Evolutionary conservation across 495 filamentous ascomycete species (phyloP).

Genomic region (Podospora pseudopauciseta): DNA sequence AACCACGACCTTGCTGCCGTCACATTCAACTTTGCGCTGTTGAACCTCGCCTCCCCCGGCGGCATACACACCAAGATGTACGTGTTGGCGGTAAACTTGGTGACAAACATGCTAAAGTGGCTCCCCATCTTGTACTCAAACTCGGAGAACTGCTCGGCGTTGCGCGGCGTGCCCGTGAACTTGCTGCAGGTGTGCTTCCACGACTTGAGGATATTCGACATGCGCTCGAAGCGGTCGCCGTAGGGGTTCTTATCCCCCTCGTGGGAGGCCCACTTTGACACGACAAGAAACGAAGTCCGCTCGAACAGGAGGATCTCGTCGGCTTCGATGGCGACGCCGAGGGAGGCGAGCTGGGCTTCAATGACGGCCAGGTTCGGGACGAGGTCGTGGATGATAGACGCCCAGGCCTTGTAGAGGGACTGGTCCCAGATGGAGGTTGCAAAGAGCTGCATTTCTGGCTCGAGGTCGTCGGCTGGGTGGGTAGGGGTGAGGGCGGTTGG

Average conservation of each 20-base stretch:
- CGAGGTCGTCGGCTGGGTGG: slow-evolving; percentile 34
- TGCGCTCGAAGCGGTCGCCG: slow-evolving; percentile 87
- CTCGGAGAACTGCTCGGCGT: slow-evolving; percentile 53
- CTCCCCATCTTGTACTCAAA: slow-evolving; percentile 53
- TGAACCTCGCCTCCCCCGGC: slow-evolving; percentile 81
- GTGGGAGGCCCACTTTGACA: slow-evolving; percentile 74
- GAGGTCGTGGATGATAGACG: slow-evolving; percentile 90
- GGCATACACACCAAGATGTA: slow-evolving; percentile 90
- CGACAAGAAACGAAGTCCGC: slow-evolving; percentile 90
- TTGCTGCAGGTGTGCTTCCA: slow-evolving; percentile 74
- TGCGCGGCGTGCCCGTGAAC: slow-evolving; percentile 51
- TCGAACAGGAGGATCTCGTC: slow-evolving; percentile 95
- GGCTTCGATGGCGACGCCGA: slow-evolving; percentile 80
- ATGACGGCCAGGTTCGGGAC: slow-evolving; percentile 91
- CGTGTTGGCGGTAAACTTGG: slow-evolving; percentile 91
- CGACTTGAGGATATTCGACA: slow-evolving; percentile 94
- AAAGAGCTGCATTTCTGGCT: slow-evolving; percentile 68
- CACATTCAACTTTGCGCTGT: slow-evolving; percentile 84
- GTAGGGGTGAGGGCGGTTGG: neutral
- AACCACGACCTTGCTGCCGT: slow-evolving; percentile 80
- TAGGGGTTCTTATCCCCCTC: slow-evolving; percentile 76
- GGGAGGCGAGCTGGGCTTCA: slow-evolving; percentile 71
- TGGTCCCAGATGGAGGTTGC: slow-evolving; percentile 98
- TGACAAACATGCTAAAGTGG: slow-evolving; percentile 86
- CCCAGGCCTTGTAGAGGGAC: slow-evolving; percentile 97